Evolutionary conservation across 768 basidiomycete genomes (phyloP).

Genomic region (Tremella fuciformis): DNA sequence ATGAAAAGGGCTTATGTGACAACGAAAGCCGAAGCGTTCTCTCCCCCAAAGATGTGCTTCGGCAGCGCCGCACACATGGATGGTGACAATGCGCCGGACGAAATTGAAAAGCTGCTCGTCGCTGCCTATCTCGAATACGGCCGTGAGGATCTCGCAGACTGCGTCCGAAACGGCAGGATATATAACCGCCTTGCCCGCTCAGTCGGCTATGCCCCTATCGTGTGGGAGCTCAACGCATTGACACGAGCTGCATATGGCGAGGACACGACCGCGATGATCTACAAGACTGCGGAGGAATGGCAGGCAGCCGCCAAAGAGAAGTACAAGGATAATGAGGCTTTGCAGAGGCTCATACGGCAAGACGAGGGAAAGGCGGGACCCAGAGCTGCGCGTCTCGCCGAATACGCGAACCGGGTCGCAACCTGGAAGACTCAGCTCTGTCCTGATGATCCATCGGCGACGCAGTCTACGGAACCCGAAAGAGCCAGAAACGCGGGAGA

Average conservation of each 20-base stretch:
- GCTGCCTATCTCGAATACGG: neutral
- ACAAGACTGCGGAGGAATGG: no score
- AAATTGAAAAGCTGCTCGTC: neutral
- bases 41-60: neutral
- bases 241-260: neutral
- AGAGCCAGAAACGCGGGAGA: no score
- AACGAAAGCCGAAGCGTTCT: constrained; percentile 3
- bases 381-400: no score
- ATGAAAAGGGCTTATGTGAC: constrained; percentile 3
- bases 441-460: no score
- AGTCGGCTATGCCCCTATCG: neutral
- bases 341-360: no score
- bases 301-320: no score
- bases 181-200: neutral
- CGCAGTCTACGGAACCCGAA: no score
- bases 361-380: no score
- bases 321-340: no score
- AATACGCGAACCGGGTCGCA: no score
- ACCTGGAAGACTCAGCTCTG: no score
- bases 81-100: neutral
- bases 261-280: neutral
- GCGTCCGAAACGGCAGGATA: neutral
- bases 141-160: neutral
- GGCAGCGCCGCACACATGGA: constrained; percentile 1
- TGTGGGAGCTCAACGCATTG: neutral